Conservation (phyloP, 2,329 filamentous ascomycete genomes). For the Fonsecaea multimorphosa region DNA sequence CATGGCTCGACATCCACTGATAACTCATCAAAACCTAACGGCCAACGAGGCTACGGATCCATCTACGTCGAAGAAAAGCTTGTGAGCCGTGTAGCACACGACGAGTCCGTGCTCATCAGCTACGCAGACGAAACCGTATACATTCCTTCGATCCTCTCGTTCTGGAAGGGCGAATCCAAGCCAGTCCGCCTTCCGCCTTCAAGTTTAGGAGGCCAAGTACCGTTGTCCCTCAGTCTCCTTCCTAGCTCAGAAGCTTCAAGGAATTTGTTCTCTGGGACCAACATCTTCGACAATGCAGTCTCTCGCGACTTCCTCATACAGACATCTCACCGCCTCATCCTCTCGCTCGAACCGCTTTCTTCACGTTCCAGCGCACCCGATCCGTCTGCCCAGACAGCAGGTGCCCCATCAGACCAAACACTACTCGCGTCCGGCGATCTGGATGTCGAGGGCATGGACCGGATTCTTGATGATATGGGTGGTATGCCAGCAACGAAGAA, state of each 20-base stretch:
- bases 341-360: constrained; percentile 30
- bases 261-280: constrained; percentile 1
- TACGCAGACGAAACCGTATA: constrained; percentile 50
- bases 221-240: constrained; percentile 19
- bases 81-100: constrained; percentile 41
- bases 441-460: constrained; percentile 56
- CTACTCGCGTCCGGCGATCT: constrained; percentile 52
- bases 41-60: constrained; percentile 44
- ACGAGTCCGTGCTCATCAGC: constrained; percentile 54
- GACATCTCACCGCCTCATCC: constrained; percentile 32
- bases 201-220: constrained; percentile 28
- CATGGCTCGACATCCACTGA: constrained; percentile 44
- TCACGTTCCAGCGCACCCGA: constrained; percentile 13
- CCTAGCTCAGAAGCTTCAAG: constrained; percentile 3
- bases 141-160: constrained; percentile 52
- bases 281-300: constrained; percentile 18
- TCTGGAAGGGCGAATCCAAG: constrained; percentile 49
- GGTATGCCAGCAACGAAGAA: constrained; percentile 11
- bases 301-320: constrained; percentile 34
- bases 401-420: constrained; percentile 45
- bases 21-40: constrained; percentile 37
- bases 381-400: constrained; percentile 17
- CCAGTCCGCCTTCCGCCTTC: constrained; percentile 28
- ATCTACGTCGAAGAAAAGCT: constrained; percentile 50
- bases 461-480: constrained; percentile 52